Percentiles rank a stretch among this genome's conserved stretches.
phyloP scores from a whole-genome alignment of 2,329 filamentous ascomycete species.

The Tolypocladium tropicale region DNA sequence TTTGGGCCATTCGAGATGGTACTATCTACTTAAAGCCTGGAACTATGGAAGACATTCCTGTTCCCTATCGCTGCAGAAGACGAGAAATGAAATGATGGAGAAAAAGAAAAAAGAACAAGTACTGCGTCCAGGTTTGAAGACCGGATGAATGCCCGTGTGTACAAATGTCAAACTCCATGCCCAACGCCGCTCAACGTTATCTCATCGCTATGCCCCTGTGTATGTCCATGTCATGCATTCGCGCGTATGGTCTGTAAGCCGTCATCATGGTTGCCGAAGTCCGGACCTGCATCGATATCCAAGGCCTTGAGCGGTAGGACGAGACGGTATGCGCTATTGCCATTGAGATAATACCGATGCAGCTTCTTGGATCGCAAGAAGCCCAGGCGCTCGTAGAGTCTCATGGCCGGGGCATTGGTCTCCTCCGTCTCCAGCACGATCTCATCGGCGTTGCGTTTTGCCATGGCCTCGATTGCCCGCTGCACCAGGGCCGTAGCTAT shows the following conservation, averaged over 20 bases:
- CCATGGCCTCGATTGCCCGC: conserved; percentile 87
- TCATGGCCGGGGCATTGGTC: conserved; percentile 80
- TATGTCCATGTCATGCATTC: background rate
- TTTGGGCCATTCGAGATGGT: background rate
- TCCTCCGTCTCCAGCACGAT: conserved; percentile 95
- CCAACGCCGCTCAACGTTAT: conserved; percentile 5
- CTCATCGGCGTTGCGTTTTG: conserved; percentile 73
- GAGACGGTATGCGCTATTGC: conserved; percentile 85
- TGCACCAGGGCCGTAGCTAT: conserved; percentile 86
- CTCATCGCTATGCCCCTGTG: background rate
- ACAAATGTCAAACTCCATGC: background rate
- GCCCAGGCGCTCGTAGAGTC: conserved; percentile 84
- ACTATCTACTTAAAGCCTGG: background rate
- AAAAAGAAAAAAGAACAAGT: too few species aligned
- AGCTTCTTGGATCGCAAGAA: conserved; percentile 88
- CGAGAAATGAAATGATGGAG: background rate
- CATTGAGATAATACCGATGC: conserved; percentile 93
- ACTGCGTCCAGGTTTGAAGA: background rate
- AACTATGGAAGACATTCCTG: background rate
- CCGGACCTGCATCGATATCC: conserved; percentile 27
- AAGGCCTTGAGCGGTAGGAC: conserved; percentile 64
- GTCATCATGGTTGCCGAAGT: conserved; percentile 23
- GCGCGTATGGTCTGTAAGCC: background rate
- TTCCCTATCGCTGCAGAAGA: background rate
- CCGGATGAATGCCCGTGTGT: background rate